A percentile compares a stretch with the other conserved stretches of the same genome.
Evolutionary conservation across 148 eudicot species (phyloP).

Genomic region (Amaranthus palmeri): DNA sequence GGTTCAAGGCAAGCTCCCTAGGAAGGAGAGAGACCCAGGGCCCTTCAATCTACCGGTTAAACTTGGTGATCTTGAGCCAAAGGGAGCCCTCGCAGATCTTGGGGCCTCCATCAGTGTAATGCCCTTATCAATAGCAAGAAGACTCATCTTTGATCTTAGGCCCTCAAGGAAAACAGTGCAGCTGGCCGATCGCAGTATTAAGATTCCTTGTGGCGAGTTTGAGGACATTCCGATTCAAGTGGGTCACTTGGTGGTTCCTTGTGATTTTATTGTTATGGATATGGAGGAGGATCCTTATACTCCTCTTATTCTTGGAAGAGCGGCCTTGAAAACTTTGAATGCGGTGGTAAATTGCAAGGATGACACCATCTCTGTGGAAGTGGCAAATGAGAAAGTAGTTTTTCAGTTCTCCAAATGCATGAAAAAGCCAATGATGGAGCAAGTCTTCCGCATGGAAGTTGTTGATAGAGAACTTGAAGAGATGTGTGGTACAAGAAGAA

Average conservation of each 20-base stretch:
- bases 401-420: too few species aligned
- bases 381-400: neutral
- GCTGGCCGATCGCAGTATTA: neutral
- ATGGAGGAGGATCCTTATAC: conserved; percentile 1
- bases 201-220: neutral
- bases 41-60: neutral
- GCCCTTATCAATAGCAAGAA: neutral
- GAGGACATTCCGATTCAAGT: too few species aligned
- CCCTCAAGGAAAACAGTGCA: neutral
- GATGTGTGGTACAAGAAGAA: neutral
- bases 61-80: neutral
- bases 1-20: neutral
- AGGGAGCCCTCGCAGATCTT: neutral
- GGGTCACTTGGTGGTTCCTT: neutral
- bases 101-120: neutral
- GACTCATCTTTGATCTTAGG: neutral
- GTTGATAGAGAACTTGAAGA: too few species aligned
- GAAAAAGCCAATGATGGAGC: too few species aligned
- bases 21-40: neutral
- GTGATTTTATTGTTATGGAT: neutral
- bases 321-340: neutral
- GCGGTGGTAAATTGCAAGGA: neutral
- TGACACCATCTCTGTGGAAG: neutral
- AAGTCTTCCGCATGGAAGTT: too few species aligned
- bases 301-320: neutral